Conservation (phyloP, 2,329 filamentous ascomycete genomes). For the Venturia asperata region DNA sequence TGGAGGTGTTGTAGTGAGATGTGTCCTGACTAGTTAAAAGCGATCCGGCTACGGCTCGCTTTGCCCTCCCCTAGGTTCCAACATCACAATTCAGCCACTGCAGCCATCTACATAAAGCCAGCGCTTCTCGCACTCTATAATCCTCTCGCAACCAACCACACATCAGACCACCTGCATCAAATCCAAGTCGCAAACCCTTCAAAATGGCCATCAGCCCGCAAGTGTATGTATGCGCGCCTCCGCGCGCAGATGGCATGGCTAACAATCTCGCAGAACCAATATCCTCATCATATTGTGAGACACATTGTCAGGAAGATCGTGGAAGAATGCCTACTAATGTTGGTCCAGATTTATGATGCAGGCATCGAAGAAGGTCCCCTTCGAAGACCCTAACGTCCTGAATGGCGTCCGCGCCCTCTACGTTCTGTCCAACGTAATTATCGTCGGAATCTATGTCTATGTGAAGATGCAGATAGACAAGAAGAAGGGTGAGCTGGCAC, state of each 20-base stretch:
- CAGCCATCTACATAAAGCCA: neutral
- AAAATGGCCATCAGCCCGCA: constrained; percentile 22
- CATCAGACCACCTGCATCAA: neutral
- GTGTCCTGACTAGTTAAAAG: neutral
- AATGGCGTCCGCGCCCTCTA: constrained; percentile 58
- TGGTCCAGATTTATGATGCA: constrained; percentile 74
- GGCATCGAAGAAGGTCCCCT: constrained; percentile 89
- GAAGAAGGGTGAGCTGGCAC: constrained; percentile 76
- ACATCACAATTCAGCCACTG: neutral
- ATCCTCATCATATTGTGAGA: constrained; percentile 73
- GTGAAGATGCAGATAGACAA: constrained; percentile 80
- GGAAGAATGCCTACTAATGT: constrained; percentile 15
- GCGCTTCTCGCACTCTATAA: neutral
- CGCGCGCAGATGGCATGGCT: neutral
- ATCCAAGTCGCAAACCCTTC: neutral
- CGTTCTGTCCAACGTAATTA: constrained; percentile 70
- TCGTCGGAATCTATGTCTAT: constrained; percentile 77
- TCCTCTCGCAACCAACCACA: neutral
- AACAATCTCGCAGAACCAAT: constrained; percentile 60
- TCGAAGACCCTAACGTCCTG: constrained; percentile 74
- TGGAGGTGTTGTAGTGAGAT: neutral
- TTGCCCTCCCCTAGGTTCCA: neutral
- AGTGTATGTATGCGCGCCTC: constrained; percentile 22
- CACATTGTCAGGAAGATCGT: neutral
- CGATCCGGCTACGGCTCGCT: neutral